Evolutionary conservation across 176 grass and related monocot species (phyloP).

Genomic region (Hsuehochloa calcarea): DNA sequence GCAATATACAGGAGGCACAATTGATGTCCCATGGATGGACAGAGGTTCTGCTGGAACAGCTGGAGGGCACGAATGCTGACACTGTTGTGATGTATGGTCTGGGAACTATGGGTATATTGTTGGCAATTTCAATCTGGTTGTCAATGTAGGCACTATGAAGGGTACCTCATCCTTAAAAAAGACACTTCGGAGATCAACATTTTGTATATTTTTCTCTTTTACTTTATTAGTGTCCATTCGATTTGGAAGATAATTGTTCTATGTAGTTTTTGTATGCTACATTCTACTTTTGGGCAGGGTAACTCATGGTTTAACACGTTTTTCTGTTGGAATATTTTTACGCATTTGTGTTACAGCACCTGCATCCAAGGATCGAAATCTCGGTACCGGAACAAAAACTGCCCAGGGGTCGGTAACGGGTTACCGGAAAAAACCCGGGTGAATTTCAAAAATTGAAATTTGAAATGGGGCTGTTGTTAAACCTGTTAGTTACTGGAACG

Average conservation of each 20-base stretch:
- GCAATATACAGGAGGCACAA: slow-evolving; percentile 51
- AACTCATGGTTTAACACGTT: neutral
- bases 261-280: slow-evolving; percentile 15
- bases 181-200: slow-evolving; percentile 7
- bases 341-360: slow-evolving; percentile 12
- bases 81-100: slow-evolving; percentile 69
- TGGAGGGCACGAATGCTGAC: slow-evolving; percentile 63
- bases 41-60: slow-evolving; percentile 49
- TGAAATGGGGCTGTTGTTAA: too few relatives aligned
- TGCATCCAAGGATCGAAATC: too few relatives aligned
- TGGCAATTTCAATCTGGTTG: slow-evolving; percentile 78
- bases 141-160: slow-evolving; percentile 51
- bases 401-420: too few relatives aligned
- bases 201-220: slow-evolving; percentile 13
- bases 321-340: neutral
- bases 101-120: slow-evolving; percentile 68
- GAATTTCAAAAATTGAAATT: too few relatives aligned
- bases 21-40: slow-evolving; percentile 58
- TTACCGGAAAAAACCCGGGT: too few relatives aligned
- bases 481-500: too few relatives aligned
- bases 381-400: too few relatives aligned
- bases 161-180: neutral
- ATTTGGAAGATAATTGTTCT: slow-evolving; percentile 5
- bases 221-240: neutral
- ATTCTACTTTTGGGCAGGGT: neutral